A percentile compares a stretch with the other conserved stretches of the same genome.
Conservation (phyloP, 306 rosid genomes). For the barrel medic (Medicago truncatula) region MtrunA17r5.0-ANR NC_053045.1:12808001-12808500, state of each 20-base stretch:
- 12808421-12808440: slow-evolving; percentile 24
- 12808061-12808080: not conserved
- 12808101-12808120: slow-evolving; percentile 24
- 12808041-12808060: not conserved
- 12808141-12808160: slow-evolving; percentile 7
- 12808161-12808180: slow-evolving; percentile 12
- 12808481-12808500: no score
- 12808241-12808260: not conserved
- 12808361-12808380: not conserved
- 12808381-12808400: slow-evolving; percentile 19
- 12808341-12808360: slow-evolving; percentile 34
- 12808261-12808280: slow-evolving; percentile 38
- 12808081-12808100: not conserved
- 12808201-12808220: slow-evolving; percentile 21
- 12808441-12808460: not conserved
- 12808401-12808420: not conserved
- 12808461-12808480: no score
- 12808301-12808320: slow-evolving; percentile 19
- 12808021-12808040: not conserved
- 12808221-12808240: not conserved
- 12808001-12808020: not conserved
- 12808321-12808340: not conserved
- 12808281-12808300: not conserved
- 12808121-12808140: slow-evolving; percentile 8
- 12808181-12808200: slow-evolving; percentile 20